Base-by-base conservation (phyloP, 2,329 filamentous ascomycete genomes). In the Albophoma yamanashiensis region DNA sequence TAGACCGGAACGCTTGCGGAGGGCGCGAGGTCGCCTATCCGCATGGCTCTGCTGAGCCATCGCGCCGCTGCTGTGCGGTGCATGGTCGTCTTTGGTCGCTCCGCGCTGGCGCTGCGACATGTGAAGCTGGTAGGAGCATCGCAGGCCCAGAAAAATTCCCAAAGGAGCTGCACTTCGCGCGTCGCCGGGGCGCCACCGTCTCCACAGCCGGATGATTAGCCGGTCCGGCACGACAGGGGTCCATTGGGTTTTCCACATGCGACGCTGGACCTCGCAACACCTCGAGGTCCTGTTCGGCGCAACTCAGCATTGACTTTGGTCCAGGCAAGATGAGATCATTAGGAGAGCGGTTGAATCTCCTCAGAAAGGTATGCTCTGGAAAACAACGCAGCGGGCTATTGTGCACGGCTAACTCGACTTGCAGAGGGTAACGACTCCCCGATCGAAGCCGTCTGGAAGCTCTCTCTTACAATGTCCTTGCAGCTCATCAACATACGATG, bases 401-500 rank as follows among this genome's bases (percentile, higher is more conserved):
- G 42, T 55, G 47, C 56, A 59, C 56, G 40, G 58, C 67, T 69
- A 65, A 69, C 61, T 59, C 62, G 55, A 59, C 57, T 53, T 47
- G 59, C 59, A 82, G 79, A 78, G 75, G 75, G 78, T 80, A 78
- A 63, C 31, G 17, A 31, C 12, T 1, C 39, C 58, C 55, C 56
- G 55, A 62, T 62, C 55, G 60, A 61, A 2, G 9, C 8, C 57
- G 25, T 59, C 65, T 62, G 25, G 56, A 55, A 63, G 59, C 59
- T 62, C 59, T 60, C 64, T 61, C 68, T 68, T 58, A 71, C 64
- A 61, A 61, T 61, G 61, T 68, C 64, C 67, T 66, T 60, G 69
- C 72, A 94, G 89, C 78, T 95, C 58, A 81, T 94, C 64, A 78
- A 81, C 69, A 79, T 97, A 74, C 86, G 88, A 71, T 80, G 89